phyloP scores from a whole-genome alignment of 352 stramenopile genomes.

The Globisporangium echinulatum region DNA sequence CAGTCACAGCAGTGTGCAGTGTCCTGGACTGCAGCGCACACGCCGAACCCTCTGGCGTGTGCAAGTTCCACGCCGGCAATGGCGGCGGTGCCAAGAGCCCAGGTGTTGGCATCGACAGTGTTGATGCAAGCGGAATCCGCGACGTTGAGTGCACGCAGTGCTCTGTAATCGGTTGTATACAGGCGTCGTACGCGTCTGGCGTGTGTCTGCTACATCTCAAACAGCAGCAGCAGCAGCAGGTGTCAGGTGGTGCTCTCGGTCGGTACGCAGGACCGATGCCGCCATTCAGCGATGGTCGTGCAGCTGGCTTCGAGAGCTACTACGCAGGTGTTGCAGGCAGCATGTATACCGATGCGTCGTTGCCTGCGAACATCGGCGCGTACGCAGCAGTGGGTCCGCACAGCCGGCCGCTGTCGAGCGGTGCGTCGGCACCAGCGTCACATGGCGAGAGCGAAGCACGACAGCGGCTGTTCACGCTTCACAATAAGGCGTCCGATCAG shows the following conservation, averaged over 20 bases:
- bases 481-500: too few relatives aligned
- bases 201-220: slow-evolving; percentile 45
- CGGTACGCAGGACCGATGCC: slow-evolving; percentile 8
- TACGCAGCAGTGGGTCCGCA: too few relatives aligned
- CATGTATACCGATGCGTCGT: too few relatives aligned
- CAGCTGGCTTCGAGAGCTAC: not conserved
- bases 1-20: slow-evolving; percentile 8
- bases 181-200: slow-evolving; percentile 37
- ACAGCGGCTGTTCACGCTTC: too few relatives aligned
- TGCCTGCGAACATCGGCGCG: too few relatives aligned
- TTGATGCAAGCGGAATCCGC: slow-evolving; percentile 17
- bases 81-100: not conserved
- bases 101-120: slow-evolving; percentile 2
- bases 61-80: slow-evolving; percentile 23
- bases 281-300: slow-evolving; percentile 9
- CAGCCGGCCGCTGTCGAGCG: too few relatives aligned
- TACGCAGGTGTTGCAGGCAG: too few relatives aligned
- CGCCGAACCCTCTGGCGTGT: slow-evolving; percentile 14
- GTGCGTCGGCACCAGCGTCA: too few relatives aligned
- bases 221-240: slow-evolving; percentile 13
- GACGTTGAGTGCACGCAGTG: slow-evolving; percentile 26
- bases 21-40: slow-evolving; percentile 19
- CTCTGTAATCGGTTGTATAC: slow-evolving; percentile 26
- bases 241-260: not conserved
- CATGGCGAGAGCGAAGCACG: too few relatives aligned